Evolutionary conservation across 305 asterid genomes (phyloP).

Genomic region (Fraxinus sp.): DNA sequence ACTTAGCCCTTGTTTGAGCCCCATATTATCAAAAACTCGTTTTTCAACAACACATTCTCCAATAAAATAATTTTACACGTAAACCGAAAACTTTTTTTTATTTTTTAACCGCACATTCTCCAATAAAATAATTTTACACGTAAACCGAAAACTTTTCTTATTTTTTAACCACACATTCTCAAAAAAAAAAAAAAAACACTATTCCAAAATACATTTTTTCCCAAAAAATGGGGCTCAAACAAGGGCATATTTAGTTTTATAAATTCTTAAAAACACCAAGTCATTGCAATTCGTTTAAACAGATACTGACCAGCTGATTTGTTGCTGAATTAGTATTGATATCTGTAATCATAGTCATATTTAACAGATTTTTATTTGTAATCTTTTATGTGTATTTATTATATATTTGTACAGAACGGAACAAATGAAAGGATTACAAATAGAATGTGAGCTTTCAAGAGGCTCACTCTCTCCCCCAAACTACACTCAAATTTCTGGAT

Average conservation of each 20-base stretch:
- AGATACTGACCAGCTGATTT: neutral
- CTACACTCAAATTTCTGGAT: neutral
- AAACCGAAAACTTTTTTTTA: too few relatives aligned
- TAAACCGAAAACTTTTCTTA: too few relatives aligned
- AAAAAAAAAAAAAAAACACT: too few relatives aligned
- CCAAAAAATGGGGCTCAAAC: too few relatives aligned
- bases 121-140: too few relatives aligned
- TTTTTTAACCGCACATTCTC: too few relatives aligned
- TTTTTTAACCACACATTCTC: too few relatives aligned
- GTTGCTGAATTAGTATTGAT: neutral
- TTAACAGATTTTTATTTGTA: neutral
- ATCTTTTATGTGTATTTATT: too few relatives aligned
- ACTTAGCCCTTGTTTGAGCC: neutral
- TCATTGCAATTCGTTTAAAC: neutral
- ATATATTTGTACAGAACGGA: neutral
- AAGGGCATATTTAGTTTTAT: neutral
- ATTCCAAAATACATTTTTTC: too few relatives aligned
- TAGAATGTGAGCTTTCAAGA: neutral
- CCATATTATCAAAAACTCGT: too few relatives aligned
- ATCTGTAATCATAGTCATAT: neutral
- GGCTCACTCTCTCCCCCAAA: neutral
- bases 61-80: too few relatives aligned
- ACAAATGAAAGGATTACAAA: neutral
- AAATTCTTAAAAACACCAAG: neutral
- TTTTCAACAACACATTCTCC: too few relatives aligned